A percentile compares a stretch with the other conserved stretches of the same genome.
phyloP scores from a whole-genome alignment of 2,329 filamentous ascomycete species.

The Chaetothyriales sp. region DNA sequence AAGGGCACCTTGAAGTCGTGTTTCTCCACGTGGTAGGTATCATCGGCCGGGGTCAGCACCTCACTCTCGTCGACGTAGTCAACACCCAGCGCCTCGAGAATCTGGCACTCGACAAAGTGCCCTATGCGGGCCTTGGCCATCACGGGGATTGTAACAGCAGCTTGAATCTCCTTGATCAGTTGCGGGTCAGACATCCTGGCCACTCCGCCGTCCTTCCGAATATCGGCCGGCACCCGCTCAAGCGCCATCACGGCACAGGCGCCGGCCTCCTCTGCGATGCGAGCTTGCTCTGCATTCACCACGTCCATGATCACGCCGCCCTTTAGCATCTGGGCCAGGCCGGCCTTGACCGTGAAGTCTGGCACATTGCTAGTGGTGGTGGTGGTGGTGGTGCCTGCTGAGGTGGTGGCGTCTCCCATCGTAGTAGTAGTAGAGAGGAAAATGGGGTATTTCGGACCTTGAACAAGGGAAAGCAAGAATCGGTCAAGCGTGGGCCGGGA shows the following conservation, averaged over 20 bases:
- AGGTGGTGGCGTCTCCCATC: constrained; percentile 9
- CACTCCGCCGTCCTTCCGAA: constrained; percentile 79
- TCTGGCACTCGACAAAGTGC: constrained; percentile 95
- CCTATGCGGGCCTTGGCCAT: constrained; percentile 98
- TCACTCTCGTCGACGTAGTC: constrained; percentile 99
- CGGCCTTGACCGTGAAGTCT: constrained; percentile 81
- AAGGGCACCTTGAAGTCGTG: constrained; percentile 68
- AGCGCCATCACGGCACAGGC: constrained; percentile 96
- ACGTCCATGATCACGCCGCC: constrained; percentile 99
- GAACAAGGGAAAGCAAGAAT: no score
- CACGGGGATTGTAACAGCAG: constrained; percentile 86
- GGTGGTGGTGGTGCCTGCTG: no score
- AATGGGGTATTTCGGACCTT: no score
- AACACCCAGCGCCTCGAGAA: constrained; percentile 84
- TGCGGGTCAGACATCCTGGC: constrained; percentile 90
- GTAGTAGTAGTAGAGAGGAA: constrained; percentile 3
- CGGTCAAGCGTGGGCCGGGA: no score
- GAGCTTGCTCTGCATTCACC: constrained; percentile 77
- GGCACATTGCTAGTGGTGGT: constrained; percentile 12
- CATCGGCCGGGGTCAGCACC: constrained; percentile 88
- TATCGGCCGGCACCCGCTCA: constrained; percentile 92
- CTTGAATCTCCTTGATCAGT: constrained; percentile 93
- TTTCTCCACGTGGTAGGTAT: constrained; percentile 85
- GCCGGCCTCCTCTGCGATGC: constrained; percentile 93
- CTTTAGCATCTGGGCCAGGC: constrained; percentile 94